Conservation (phyloP, 257 asterid genomes). For the Solanum medicagineum region DNA sequence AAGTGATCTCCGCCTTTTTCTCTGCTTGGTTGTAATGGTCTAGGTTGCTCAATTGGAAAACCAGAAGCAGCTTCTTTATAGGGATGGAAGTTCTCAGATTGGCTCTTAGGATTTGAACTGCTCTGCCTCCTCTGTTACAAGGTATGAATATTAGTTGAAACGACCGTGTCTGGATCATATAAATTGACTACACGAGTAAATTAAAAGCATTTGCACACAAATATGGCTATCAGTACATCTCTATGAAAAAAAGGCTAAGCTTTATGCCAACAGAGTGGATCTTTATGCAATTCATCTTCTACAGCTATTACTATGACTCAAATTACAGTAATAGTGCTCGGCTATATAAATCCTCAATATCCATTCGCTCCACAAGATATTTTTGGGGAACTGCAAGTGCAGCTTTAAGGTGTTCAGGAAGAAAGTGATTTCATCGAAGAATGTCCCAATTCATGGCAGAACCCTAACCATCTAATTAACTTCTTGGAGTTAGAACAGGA, state of each 20-base stretch:
- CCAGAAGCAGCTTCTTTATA: constrained; percentile 23
- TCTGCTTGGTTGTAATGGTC: constrained; percentile 12
- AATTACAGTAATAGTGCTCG: neutral
- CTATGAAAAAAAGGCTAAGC: neutral
- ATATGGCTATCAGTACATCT: neutral
- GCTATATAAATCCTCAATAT: neutral
- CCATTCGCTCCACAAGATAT: neutral
- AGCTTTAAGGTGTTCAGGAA: neutral
- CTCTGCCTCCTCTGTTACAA: constrained; percentile 45
- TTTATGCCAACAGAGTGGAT: neutral
- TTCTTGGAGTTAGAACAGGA: neutral
- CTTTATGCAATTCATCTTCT: neutral
- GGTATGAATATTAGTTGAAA: neutral
- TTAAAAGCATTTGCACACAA: neutral
- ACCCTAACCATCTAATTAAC: neutral
- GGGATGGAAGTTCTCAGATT: constrained; percentile 20
- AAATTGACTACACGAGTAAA: neutral
- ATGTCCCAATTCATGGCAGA: neutral
- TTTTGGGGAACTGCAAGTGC: neutral
- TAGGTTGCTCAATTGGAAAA: constrained; percentile 20
- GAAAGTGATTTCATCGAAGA: neutral
- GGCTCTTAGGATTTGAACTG: constrained; percentile 32
- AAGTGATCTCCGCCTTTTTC: constrained; percentile 25
- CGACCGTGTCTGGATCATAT: neutral
- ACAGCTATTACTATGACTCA: neutral